Evolutionary conservation across 331 rosid genomes (phyloP).

Genomic region (Stylosanthes scabra): DNA sequence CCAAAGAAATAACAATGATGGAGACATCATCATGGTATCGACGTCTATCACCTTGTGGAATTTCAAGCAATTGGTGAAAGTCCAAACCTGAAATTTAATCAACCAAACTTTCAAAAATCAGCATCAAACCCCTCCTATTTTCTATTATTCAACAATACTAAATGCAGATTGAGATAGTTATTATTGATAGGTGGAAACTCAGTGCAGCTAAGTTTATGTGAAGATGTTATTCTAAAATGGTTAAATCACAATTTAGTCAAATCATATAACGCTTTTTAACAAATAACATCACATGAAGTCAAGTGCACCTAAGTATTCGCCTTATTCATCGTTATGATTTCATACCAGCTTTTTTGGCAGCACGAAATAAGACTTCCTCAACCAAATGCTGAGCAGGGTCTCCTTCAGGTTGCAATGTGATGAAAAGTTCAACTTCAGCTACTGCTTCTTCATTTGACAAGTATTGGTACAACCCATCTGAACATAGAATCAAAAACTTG

Average conservation of each 20-base stretch:
- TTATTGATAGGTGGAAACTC: too few species aligned
- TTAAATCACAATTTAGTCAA: too few species aligned
- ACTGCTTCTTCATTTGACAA: slow-evolving; percentile 96
- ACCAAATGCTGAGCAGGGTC: slow-evolving; percentile 98
- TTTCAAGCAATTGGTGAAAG: slow-evolving; percentile 92
- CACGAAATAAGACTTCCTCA: slow-evolving; percentile 93
- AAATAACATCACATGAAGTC: too few species aligned
- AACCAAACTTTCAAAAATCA: slow-evolving; percentile 23
- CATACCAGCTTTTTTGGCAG: slow-evolving; percentile 91
- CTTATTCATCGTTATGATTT: too few species aligned
- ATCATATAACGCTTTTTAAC: too few species aligned
- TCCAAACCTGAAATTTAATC: slow-evolving; percentile 74
- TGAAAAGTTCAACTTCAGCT: slow-evolving; percentile 93
- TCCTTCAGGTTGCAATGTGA: slow-evolving; percentile 94
- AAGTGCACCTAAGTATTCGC: too few species aligned
- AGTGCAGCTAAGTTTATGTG: too few species aligned
- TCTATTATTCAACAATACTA: background rate
- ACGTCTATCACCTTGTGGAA: slow-evolving; percentile 97
- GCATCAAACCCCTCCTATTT: background rate
- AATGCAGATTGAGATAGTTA: too few species aligned
- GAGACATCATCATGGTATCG: slow-evolving; percentile 98
- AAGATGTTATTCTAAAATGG: too few species aligned
- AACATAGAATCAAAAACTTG: slow-evolving; percentile 86
- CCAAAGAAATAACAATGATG: slow-evolving; percentile 96
- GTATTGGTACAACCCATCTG: slow-evolving; percentile 97